Evolutionary conservation across 257 asterid species (phyloP).

Genomic region (Solanum phureja): DNA sequence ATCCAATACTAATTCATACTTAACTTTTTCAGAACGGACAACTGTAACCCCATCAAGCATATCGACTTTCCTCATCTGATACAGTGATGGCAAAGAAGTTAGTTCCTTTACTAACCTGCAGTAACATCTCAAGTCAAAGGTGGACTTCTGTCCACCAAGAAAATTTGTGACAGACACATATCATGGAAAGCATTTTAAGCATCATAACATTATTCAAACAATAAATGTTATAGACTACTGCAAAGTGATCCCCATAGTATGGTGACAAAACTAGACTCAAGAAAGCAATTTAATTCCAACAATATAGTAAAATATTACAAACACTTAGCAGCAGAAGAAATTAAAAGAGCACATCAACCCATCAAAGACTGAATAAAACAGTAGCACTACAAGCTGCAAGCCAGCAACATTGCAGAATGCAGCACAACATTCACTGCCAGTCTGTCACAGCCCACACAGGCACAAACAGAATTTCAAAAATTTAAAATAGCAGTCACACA

Average conservation of each 20-base stretch:
- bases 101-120: background rate
- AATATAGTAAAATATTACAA: no score
- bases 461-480: no score
- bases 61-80: background rate
- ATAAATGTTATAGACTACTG: no score
- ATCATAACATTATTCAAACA: background rate
- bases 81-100: background rate
- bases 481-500: no score
- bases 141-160: background rate
- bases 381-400: no score
- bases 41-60: background rate
- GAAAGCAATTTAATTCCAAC: no score
- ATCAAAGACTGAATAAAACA: no score
- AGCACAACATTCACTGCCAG: no score
- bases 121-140: background rate
- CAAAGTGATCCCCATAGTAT: background rate
- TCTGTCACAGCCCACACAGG: no score
- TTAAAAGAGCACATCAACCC: no score
- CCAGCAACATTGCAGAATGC: no score
- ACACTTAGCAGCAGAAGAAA: no score
- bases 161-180: background rate
- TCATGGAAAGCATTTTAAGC: background rate
- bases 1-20: background rate
- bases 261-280: background rate
- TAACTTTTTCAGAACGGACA: background rate